These are phyloP conservation scores for Pinus tabuliformis DNA, from an alignment of 75 land plant genomes.

Conservation along the genomic window DNA sequence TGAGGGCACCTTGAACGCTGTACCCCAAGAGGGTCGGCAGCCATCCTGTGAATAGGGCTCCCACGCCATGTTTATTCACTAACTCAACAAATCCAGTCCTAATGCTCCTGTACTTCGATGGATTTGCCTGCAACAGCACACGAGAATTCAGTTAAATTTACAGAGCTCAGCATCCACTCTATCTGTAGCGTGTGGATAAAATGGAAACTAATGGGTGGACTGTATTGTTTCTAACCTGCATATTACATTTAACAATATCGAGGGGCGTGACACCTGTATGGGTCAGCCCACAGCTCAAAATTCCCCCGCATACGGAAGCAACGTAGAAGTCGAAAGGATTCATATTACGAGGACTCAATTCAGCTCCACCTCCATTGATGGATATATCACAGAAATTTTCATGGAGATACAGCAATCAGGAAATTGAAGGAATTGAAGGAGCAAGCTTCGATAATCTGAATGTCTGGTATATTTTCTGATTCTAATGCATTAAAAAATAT, in stretches of 20 bases:
- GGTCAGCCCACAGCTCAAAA: slow-evolving; percentile 35
- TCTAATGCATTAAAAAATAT: no score
- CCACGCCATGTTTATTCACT: slow-evolving; percentile 18
- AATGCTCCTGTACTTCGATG: slow-evolving; percentile 17
- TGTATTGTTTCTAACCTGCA: slow-evolving; percentile 25
- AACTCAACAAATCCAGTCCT: slow-evolving; percentile 11
- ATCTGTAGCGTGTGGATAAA: no score
- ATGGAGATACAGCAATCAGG: no score
- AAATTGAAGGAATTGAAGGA: no score
- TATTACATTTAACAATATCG: slow-evolving; percentile 38
- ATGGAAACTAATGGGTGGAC: not conserved
- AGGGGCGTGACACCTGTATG: slow-evolving; percentile 33
- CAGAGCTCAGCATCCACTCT: no score
- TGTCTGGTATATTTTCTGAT: no score
- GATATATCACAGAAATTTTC: no score
- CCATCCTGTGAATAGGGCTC: slow-evolving; percentile 34
- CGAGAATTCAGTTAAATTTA: not conserved
- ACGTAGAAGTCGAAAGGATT: slow-evolving; percentile 26
- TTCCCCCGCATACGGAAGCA: slow-evolving; percentile 31
- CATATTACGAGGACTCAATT: not conserved
- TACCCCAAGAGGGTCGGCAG: slow-evolving; percentile 34
- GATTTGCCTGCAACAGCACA: slow-evolving; percentile 25
- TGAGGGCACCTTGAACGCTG: slow-evolving; percentile 35
- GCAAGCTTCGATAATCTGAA: no score
- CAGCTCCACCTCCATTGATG: no score